Conservation (phyloP, 768 basidiomycete species). For the Psilocybe subaeruginosa region DNA sequence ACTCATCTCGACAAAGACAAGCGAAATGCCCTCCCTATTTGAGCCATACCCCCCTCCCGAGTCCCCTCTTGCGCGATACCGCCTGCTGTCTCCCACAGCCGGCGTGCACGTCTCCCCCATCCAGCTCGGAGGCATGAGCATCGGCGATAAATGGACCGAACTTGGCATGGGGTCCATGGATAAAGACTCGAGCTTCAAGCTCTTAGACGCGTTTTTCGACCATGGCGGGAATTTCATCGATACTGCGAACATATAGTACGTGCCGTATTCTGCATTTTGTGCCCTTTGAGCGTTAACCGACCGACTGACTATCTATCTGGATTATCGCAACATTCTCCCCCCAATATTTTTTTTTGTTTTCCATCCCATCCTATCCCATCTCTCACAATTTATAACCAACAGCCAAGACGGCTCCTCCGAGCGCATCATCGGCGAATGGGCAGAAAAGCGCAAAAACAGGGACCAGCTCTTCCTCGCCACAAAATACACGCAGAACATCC, state of each 20-base stretch:
- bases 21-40: neutral
- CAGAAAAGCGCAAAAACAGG: slow-evolving; percentile 43
- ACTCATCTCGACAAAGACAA: neutral
- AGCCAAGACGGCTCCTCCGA: slow-evolving; percentile 64
- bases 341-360: neutral
- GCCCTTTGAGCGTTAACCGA: no score
- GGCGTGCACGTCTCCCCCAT: slow-evolving; percentile 46
- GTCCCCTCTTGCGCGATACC: slow-evolving; percentile 38
- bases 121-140: slow-evolving; percentile 44
- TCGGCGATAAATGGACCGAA: slow-evolving; percentile 40
- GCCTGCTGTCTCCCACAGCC: slow-evolving; percentile 35
- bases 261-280: neutral
- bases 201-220: slow-evolving; percentile 48
- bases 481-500: slow-evolving; percentile 36
- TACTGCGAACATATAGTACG: slow-evolving; percentile 49
- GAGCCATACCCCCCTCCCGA: neutral
- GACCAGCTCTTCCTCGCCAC: slow-evolving; percentile 52
- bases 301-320: no score
- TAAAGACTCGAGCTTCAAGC: slow-evolving; percentile 45
- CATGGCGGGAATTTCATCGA: slow-evolving; percentile 54
- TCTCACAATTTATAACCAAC: neutral
- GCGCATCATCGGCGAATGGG: slow-evolving; percentile 55
- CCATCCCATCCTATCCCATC: neutral
- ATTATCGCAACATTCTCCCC: neutral
- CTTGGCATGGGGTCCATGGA: slow-evolving; percentile 39